These are phyloP conservation scores for Cystobasidium slooffiae DNA, from an alignment of 1,284 basidiomycete genomes.

Conservation along the genomic window DNA sequence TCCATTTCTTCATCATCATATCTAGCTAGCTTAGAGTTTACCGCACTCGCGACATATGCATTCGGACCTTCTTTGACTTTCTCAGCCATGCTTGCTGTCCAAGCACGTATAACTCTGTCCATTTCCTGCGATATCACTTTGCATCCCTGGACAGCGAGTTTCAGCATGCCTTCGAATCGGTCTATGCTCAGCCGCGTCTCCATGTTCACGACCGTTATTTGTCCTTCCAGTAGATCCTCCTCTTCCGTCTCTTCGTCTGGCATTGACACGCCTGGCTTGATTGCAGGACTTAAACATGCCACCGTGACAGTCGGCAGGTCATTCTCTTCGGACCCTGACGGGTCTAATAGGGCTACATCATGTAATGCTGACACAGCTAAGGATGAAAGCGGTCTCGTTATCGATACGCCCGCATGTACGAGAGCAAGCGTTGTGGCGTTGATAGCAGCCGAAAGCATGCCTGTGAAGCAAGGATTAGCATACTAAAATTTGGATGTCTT, in stretches of 20 bases:
- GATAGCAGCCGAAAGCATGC: constrained; percentile 87
- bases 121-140: constrained; percentile 43
- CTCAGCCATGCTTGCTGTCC: constrained; percentile 28
- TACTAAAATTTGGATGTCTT: background rate
- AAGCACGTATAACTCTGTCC: constrained; percentile 38
- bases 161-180: constrained; percentile 80
- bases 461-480: constrained; percentile 55
- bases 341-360: constrained; percentile 60
- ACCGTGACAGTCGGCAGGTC: constrained; percentile 86
- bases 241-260: constrained; percentile 22
- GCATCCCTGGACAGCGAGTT: constrained; percentile 45
- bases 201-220: constrained; percentile 85
- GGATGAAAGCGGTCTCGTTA: constrained; percentile 87
- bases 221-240: constrained; percentile 58
- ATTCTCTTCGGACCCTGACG: constrained; percentile 88
- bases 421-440: constrained; percentile 94
- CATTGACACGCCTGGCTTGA: background rate
- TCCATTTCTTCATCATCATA: constrained; percentile 12
- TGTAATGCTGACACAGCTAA: constrained; percentile 73
- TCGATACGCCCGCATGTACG: constrained; percentile 84
- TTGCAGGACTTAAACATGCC: constrained; percentile 72
- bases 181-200: constrained; percentile 94
- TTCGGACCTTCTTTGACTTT: constrained; percentile 26
- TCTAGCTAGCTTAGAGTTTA: background rate
- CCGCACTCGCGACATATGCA: background rate